Evolutionary conservation across 768 basidiomycete species (phyloP).

Genomic region (Psilocybe cyanescens): DNA sequence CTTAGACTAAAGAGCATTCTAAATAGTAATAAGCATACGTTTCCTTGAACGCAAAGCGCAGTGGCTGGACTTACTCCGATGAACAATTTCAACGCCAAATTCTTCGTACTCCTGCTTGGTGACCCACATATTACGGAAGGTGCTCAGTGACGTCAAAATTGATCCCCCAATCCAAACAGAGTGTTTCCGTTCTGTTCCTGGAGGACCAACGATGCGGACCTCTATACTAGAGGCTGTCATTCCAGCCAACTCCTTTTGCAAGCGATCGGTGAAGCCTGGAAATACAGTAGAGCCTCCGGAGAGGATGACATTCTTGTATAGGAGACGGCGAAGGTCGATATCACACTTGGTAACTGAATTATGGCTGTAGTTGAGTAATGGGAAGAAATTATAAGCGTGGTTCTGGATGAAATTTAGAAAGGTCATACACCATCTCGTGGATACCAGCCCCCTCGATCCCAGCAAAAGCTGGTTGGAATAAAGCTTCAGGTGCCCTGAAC

Average conservation of each 20-base stretch:
- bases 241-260: constrained; percentile 91
- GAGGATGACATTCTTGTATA: constrained; percentile 83
- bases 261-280: constrained; percentile 93
- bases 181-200: constrained; percentile 80
- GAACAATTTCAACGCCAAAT: constrained; percentile 77
- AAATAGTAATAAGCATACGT: no score
- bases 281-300: constrained; percentile 96
- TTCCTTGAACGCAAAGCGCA: no score
- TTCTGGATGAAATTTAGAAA: background rate
- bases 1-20: no score
- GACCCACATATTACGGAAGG: constrained; percentile 97
- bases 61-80: constrained; percentile 54
- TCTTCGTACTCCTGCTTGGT: constrained; percentile 94
- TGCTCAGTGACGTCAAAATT: constrained; percentile 85
- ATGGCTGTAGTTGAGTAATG: constrained; percentile 37
- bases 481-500: constrained; percentile 91
- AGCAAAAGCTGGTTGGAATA: constrained; percentile 91
- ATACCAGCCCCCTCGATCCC: constrained; percentile 91
- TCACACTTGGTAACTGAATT: constrained; percentile 90
- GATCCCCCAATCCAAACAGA: constrained; percentile 95
- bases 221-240: constrained; percentile 90
- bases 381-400: constrained; percentile 5
- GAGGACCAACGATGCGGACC: constrained; percentile 93
- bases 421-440: constrained; percentile 79
- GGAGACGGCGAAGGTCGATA: constrained; percentile 81